A percentile compares a stretch with the other conserved stretches of the same genome.
phyloP scores from a whole-genome alignment of 23 red algal genomes.

The Gracilaria caudata region DNA sequence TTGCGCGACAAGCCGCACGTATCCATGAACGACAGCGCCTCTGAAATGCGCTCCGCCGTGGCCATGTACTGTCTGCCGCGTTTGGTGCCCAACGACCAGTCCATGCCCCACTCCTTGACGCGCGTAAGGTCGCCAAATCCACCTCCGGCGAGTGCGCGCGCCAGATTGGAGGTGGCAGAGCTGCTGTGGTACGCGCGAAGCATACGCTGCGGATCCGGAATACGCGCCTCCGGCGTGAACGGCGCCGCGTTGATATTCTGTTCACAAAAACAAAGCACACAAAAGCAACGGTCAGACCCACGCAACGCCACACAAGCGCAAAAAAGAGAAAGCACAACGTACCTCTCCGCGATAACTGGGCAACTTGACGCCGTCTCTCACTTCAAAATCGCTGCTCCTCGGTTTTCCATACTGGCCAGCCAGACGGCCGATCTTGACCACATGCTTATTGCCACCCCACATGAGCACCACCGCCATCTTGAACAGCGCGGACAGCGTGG shows the following conservation, averaged over 20 bases:
- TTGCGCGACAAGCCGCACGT: conserved; percentile 72
- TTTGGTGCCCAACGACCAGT: conserved; percentile 84
- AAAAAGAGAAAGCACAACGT: conserved; percentile 9
- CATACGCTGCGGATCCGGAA: conserved; percentile 96
- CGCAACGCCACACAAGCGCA: neutral
- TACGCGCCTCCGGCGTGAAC: conserved; percentile 73
- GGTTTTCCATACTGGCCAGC: conserved; percentile 99
- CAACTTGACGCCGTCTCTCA: conserved; percentile 77
- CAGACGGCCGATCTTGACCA: conserved; percentile 98
- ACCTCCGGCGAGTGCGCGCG: conserved; percentile 84
- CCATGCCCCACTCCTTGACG: conserved; percentile 94
- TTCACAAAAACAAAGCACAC: neutral
- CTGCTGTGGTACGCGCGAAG: conserved; percentile 77
- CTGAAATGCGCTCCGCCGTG: conserved; percentile 75
- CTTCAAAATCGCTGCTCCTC: conserved; percentile 77
- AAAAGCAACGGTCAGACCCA: neutral
- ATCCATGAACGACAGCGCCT: conserved; percentile 92
- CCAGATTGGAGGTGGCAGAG: conserved; percentile 90
- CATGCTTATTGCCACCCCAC: conserved; percentile 86
- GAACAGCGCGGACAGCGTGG: conserved; percentile 86
- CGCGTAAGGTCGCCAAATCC: conserved; percentile 87
- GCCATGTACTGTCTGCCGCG: conserved; percentile 81
- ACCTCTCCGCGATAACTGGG: conserved; percentile 95
- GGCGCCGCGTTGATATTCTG: conserved; percentile 78
- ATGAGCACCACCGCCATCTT: conserved; percentile 98